phyloP scores from a whole-genome alignment of 2,329 filamentous ascomycete species.

The Colletotrichum sp. region DNA sequence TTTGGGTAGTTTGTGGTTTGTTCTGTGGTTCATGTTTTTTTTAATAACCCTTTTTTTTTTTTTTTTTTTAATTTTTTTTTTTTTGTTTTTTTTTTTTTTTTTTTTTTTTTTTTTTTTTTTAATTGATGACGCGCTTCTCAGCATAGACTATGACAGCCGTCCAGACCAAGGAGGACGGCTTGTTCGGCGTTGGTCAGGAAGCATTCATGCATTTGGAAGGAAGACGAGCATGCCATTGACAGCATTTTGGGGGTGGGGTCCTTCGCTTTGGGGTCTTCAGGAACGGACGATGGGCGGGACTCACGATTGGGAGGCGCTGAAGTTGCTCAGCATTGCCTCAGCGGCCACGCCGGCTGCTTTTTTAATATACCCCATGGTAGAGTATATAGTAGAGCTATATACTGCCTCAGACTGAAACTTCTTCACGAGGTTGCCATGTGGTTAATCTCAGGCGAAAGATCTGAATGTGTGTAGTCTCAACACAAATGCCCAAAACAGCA shows the following conservation, averaged over 20 bases:
- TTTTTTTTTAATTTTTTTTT: not conserved
- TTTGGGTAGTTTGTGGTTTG: no score
- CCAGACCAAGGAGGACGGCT: not conserved
- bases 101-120: not conserved
- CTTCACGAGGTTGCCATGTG: no score
- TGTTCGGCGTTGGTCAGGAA: conserved; percentile 21
- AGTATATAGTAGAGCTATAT: conserved; percentile 14
- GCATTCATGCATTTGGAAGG: conserved; percentile 22
- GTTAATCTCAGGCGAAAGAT: not conserved
- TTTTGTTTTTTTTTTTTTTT: not conserved
- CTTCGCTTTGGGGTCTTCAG: conserved; percentile 3
- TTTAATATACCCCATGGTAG: conserved; percentile 20
- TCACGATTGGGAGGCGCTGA: not conserved
- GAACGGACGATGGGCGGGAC: not conserved
- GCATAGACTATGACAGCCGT: not conserved
- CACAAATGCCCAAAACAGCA: not conserved
- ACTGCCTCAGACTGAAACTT: not conserved
- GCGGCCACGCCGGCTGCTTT: not conserved
- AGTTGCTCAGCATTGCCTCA: not conserved
- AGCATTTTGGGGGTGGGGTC: conserved; percentile 2
- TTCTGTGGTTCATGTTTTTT: no score
- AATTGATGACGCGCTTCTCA: not conserved
- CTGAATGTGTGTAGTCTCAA: not conserved
- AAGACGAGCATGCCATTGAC: conserved; percentile 11
- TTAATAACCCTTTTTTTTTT: not conserved